Evolutionary conservation across 1,284 basidiomycete genomes (phyloP), one percentile per base, ranked within the genome.

Genomic region (Clitocybe nebularis): DNA sequence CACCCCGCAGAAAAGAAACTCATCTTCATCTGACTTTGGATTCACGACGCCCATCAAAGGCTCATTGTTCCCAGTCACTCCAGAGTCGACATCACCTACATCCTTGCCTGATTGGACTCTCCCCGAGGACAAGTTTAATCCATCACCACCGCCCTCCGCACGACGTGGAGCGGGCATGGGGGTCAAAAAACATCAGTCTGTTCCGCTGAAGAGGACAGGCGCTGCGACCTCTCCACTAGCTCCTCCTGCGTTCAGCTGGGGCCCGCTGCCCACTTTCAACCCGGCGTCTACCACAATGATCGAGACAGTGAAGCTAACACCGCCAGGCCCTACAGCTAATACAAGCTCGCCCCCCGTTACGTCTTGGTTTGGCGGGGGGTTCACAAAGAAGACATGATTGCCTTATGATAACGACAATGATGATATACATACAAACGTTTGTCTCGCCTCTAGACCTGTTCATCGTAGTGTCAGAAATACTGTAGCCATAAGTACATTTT

Each of bases 221-320:
- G 64, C 54, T 32, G 32, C 55, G 13, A 43, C 58, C 4, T 39
- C 60, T 10, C 19, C 67, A 17, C 49, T 66, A 3, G 60, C 67
- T 5, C 48, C 69, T 4, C 53, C 71, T 17, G 48, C 64, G 1
- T 84, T 84, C 56, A 71, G 75, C 48, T 86, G 82, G 83, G 77
- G 81, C 9, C 81, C 82, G 0, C 55, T 85, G 41, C 79, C 82
- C 6, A 64, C 52, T 28, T 68, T 75, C 47, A 54, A 60, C 28
- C 59, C 52, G 41, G 45, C 59, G 41, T 52, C 55, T 13, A 45
- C 47, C n/a, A 54, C 45, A n/a, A 51, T 60, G 36, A 50, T 51
- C 30, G 45, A 49, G 23, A 38, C 52, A 3, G 46, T 54, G 4
- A 47, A 36, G 29, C 36, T 54, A 17, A 46, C 48, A 10, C 44